Evolutionary conservation across 192 early-diverging fungal genomes (phyloP), one percentile per base, ranked within the genome.

Genomic region (Oehlia diaphana): DNA sequence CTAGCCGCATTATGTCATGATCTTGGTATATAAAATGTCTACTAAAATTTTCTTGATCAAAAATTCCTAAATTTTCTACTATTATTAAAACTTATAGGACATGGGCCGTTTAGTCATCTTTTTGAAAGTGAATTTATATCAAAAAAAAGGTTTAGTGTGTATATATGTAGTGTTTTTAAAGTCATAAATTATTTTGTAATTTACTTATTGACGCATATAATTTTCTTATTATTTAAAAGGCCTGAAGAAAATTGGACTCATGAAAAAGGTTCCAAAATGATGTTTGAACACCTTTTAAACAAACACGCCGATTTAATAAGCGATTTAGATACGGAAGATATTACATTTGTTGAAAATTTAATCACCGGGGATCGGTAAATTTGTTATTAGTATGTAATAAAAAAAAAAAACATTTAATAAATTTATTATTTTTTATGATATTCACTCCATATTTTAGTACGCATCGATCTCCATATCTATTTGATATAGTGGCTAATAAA

Each of bases 401-500:
- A 37, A 42, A 35, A 37, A 42, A 12, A 49, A 6, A 50, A 71
- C 7, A 37, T 31, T 31, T 31, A 31, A 31, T 31, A 31, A 31
- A 31, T 31, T 31, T 37, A 37, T 42, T 42, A 42, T 42, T 42
- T 42, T 42, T 8, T 9, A 42, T 42, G 5, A 42, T 42, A 8
- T 31, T 21, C 35, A 61, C 19, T 2, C 4, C 44, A 42, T 47
- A 47, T 47, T n/a, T 47, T 53, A 65, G 19, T 16, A 28, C 28
- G 61, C 80, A 78, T 28, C 81, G 82, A 19, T 83, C 88, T 68
- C 86, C 80, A 66, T 99, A 95, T 80, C 76, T 99, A 66, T 99
- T 96, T 88, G 96, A 99, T 81, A 98, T 99, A 82, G 96, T 99
- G 0, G 93, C 96, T 64, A 99, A 99, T 89, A 93, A 97, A 82